Evolutionary conservation across 2,329 filamentous ascomycete genomes (phyloP).

Genomic region (Colletotrichum agaves): DNA sequence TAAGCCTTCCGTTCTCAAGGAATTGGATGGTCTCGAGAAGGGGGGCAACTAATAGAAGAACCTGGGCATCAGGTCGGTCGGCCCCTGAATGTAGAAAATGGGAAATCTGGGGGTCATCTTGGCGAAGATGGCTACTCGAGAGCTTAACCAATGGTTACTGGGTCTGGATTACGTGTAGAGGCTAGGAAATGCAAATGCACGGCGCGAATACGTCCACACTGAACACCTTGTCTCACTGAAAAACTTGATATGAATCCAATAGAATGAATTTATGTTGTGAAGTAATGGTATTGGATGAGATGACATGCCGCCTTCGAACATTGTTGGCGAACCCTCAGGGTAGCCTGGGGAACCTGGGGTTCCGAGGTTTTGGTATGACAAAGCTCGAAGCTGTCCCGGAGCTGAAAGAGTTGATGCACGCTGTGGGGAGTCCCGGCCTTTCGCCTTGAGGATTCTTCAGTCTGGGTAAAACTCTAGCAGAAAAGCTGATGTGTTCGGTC

Average conservation of each 20-base stretch:
- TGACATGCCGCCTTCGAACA: too few relatives aligned
- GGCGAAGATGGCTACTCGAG: background rate
- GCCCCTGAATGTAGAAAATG: background rate
- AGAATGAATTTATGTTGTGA: background rate
- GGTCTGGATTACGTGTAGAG: conserved; percentile 19
- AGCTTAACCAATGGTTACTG: conserved; percentile 5
- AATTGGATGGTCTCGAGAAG: conserved; percentile 71
- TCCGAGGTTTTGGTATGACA: too few relatives aligned
- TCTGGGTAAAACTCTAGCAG: too few relatives aligned
- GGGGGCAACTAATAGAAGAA: conserved; percentile 16
- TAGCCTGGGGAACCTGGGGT: too few relatives aligned
- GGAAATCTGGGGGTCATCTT: background rate
- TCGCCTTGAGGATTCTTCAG: too few relatives aligned
- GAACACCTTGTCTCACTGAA: background rate
- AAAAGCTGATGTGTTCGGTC: too few relatives aligned
- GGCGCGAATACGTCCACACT: conserved; percentile 5
- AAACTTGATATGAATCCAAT: background rate
- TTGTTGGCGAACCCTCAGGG: too few relatives aligned
- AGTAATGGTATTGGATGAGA: too few relatives aligned
- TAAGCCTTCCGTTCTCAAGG: conserved; percentile 84
- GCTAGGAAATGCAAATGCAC: conserved; percentile 13
- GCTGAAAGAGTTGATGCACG: too few relatives aligned
- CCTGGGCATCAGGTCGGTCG: too few relatives aligned
- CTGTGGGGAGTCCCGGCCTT: too few relatives aligned
- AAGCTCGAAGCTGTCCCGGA: too few relatives aligned